phyloP scores from a whole-genome alignment of 2,329 filamentous ascomycete species.

The Bipolaris oryzae region DNA sequence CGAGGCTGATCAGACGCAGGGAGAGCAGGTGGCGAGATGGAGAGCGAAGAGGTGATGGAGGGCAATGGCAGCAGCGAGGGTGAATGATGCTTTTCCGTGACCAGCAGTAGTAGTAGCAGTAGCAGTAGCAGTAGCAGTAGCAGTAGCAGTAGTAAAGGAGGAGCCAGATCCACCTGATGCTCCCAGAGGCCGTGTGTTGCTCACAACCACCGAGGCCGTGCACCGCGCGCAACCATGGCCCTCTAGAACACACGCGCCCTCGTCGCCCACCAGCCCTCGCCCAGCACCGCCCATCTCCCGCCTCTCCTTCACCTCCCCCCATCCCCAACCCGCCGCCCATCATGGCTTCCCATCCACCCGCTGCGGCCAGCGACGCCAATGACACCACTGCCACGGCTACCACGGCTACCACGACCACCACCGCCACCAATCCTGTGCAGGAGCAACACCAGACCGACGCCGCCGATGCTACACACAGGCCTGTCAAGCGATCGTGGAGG shows the following conservation, averaged over 20 bases:
- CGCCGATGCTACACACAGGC: slow-evolving; percentile 34
- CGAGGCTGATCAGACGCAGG: slow-evolving; percentile 2
- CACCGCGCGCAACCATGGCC: slow-evolving; percentile 11
- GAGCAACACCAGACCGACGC: slow-evolving; percentile 14
- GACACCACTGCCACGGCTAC: not conserved
- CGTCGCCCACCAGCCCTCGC: not conserved
- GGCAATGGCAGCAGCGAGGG: not conserved
- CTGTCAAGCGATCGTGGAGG: slow-evolving; percentile 49
- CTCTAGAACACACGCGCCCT: slow-evolving; percentile 3
- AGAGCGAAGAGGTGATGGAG: not conserved
- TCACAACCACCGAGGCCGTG: slow-evolving; percentile 15
- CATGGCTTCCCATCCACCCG: slow-evolving; percentile 38
- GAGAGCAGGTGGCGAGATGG: slow-evolving; percentile 6
- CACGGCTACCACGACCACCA: not conserved
- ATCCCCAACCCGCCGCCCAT: slow-evolving; percentile 8
- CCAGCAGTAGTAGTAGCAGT: no score
- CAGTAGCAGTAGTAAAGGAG: not conserved
- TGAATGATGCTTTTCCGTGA: not conserved
- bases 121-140: no score
- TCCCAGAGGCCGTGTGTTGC: slow-evolving; percentile 22
- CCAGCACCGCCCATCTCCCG: not conserved
- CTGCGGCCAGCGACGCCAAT: slow-evolving; percentile 1
- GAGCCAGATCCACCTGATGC: slow-evolving; percentile 23
- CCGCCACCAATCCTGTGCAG: not conserved
- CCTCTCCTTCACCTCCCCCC: slow-evolving; percentile 3